These are phyloP conservation scores for Eucalyptus pauciflora DNA, from an alignment of 345 rosid genomes.

Conservation along the genomic window DNA sequence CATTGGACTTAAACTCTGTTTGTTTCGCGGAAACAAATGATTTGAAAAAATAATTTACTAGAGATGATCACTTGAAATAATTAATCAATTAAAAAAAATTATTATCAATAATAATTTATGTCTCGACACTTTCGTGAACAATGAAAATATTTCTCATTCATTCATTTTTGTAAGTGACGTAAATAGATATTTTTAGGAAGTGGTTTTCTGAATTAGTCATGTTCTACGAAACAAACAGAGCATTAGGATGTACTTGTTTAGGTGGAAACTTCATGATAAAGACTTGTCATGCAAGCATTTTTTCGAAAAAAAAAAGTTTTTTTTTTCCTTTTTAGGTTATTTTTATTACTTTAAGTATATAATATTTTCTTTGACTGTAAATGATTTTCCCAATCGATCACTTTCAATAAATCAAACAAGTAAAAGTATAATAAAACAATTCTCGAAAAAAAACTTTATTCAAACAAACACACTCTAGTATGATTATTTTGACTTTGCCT, in stretches of 20 bases:
- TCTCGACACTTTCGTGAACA: fast-evolving
- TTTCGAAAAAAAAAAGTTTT: too few species aligned
- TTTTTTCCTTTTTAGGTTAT: not conserved
- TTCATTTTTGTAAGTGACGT: fast-evolving
- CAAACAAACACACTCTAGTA: not conserved
- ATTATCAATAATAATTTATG: too few species aligned
- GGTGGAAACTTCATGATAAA: not conserved
- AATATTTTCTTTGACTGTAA: fast-evolving
- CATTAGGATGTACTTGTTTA: fast-evolving
- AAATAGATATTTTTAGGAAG: too few species aligned
- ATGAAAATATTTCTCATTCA: fast-evolving
- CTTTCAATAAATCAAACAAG: not conserved
- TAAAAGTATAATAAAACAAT: not conserved
- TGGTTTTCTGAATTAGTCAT: fast-evolving
- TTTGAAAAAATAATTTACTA: too few species aligned
- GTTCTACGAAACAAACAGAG: fast-evolving
- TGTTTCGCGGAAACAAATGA: fast-evolving
- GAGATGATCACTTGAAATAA: not conserved
- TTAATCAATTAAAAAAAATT: fast-evolving
- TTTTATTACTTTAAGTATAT: too few species aligned
- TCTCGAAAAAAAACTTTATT: too few species aligned
- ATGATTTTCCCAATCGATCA: too few species aligned
- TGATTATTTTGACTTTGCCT: not conserved
- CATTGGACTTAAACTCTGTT: too few species aligned
- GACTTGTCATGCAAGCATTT: fast-evolving